phyloP scores from a whole-genome alignment of 2,329 filamentous ascomycete genomes.

The Fusarium sp. region DNA sequence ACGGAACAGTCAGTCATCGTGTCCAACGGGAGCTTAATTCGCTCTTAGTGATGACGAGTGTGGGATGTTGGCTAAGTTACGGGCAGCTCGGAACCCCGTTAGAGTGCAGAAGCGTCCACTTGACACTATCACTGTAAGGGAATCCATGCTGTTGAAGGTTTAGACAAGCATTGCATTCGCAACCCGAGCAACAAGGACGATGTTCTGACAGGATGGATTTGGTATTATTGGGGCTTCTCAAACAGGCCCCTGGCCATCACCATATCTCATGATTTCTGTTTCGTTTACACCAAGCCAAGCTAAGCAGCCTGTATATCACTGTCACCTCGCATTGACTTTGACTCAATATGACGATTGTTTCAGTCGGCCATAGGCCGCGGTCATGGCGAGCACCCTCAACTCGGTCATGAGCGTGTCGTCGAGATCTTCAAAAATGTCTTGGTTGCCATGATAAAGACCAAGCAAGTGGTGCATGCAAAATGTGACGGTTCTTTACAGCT shows the following conservation, averaged over 20 bases:
- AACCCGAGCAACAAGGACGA: constrained; percentile 19
- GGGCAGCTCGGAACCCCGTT: constrained; percentile 32
- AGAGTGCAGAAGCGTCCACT: constrained; percentile 35
- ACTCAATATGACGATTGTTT: constrained; percentile 24
- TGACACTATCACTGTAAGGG: constrained; percentile 15
- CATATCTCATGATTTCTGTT: constrained; percentile 34
- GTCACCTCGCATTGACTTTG: constrained; percentile 12
- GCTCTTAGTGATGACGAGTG: constrained; percentile 26
- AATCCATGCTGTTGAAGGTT: constrained; percentile 33
- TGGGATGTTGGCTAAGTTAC: constrained; percentile 38
- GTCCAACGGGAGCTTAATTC: constrained; percentile 15
- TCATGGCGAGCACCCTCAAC: constrained; percentile 9
- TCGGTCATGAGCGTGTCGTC: neutral
- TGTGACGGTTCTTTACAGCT: constrained; percentile 29
- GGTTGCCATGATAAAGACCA: constrained; percentile 6
- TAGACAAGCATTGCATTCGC: constrained; percentile 23
- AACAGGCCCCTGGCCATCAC: constrained; percentile 4
- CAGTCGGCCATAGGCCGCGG: constrained; percentile 24
- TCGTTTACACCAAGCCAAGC: constrained; percentile 14
- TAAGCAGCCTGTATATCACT: neutral
- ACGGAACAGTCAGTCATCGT: neutral
- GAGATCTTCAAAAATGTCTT: constrained; percentile 6
- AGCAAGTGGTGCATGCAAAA: constrained; percentile 14
- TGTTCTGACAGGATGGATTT: constrained; percentile 1
- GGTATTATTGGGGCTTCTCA: constrained; percentile 25